A percentile compares a stretch with the other conserved stretches of the same genome.
Conservation (phyloP, 1,284 basidiomycete genomes). For the Pseudozyma thailandica region DNA sequence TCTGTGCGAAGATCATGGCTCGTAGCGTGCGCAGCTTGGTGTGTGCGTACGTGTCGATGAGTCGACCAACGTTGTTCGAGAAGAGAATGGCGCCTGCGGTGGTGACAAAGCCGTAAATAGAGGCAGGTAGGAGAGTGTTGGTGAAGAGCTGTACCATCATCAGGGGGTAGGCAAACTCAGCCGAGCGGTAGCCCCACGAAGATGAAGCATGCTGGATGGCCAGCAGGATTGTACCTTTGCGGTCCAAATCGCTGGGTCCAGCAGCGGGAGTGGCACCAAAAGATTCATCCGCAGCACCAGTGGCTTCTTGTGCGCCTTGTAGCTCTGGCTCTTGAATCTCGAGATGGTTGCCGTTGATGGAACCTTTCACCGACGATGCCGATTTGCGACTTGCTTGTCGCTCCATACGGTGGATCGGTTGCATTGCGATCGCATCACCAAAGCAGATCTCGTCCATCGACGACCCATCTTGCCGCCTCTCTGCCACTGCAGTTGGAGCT, state of each 20-base stretch:
- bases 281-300: slow-evolving; percentile 1
- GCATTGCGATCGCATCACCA: slow-evolving; percentile 5
- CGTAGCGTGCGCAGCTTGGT: slow-evolving; percentile 70
- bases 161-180: slow-evolving; percentile 72
- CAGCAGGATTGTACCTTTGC: slow-evolving; percentile 41
- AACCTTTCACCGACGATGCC: neutral
- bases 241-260: slow-evolving; percentile 30
- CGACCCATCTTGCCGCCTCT: neutral
- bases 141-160: slow-evolving; percentile 72
- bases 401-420: slow-evolving; percentile 4
- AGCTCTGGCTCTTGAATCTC: slow-evolving; percentile 1
- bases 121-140: slow-evolving; percentile 72
- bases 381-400: slow-evolving; percentile 16
- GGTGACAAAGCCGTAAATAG: slow-evolving; percentile 71
- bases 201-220: slow-evolving; percentile 63
- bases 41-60: slow-evolving; percentile 70
- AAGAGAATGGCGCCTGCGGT: slow-evolving; percentile 69
- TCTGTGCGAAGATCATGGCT: slow-evolving; percentile 70
- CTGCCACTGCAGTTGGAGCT: slow-evolving; percentile 1
- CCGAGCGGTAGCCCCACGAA: slow-evolving; percentile 71
- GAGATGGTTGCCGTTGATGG: neutral
- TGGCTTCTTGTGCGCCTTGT: neutral
- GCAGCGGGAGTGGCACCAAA: slow-evolving; percentile 24
- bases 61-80: slow-evolving; percentile 70
- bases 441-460: neutral